These are phyloP conservation scores for Neophaeococcomyces aloes DNA, from an alignment of 2,329 filamentous ascomycete species.

Conservation along the genomic window DNA sequence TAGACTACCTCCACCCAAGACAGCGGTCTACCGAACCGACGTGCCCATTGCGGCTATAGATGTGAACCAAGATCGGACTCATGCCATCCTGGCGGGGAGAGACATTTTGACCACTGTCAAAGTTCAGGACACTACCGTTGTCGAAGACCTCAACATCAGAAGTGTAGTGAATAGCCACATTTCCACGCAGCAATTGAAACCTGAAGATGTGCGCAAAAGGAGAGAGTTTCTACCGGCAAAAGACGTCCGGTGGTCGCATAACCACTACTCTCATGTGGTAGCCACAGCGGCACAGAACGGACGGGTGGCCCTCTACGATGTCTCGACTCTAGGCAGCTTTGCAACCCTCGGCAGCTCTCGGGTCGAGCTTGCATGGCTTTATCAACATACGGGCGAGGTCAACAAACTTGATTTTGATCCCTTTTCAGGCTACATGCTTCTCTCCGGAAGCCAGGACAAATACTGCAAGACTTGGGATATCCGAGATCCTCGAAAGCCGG, in stretches of 20 bases:
- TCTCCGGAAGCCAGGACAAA: constrained; percentile 56
- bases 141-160: constrained; percentile 54
- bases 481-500: constrained; percentile 39
- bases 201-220: constrained; percentile 36
- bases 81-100: constrained; percentile 54
- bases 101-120: constrained; percentile 57
- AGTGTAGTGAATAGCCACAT: constrained; percentile 50
- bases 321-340: constrained; percentile 26
- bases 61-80: constrained; percentile 52
- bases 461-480: constrained; percentile 57
- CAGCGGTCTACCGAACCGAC: constrained; percentile 53
- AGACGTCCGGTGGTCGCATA: constrained; percentile 59
- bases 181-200: constrained; percentile 32
- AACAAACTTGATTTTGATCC: constrained; percentile 57
- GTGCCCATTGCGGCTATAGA: constrained; percentile 53
- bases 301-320: constrained; percentile 55
- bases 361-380: constrained; percentile 51
- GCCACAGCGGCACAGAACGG: constrained; percentile 56
- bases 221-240: constrained; percentile 52
- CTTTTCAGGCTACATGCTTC: constrained; percentile 47
- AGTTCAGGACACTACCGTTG: constrained; percentile 45
- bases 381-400: constrained; percentile 56
- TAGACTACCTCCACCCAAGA: constrained; percentile 20
- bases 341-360: constrained; percentile 32
- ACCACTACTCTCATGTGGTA: constrained; percentile 46